These are phyloP conservation scores for Cucumis sativus DNA, from an alignment of 306 rosid species.

Conservation along the genomic window Cucumber_9930_V3 NC_026657.2:36553001-36553500, in stretches of 20 bases:
- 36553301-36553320: conserved; percentile 21
- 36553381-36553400: conserved; percentile 16
- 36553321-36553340: not conserved
- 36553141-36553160: not conserved
- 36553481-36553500: conserved; percentile 13
- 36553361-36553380: not conserved
- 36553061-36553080: too few relatives aligned
- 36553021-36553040: too few relatives aligned
- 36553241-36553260: conserved; percentile 14
- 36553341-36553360: not conserved
- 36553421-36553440: conserved; percentile 25
- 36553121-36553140: too few relatives aligned
- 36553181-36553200: conserved; percentile 8
- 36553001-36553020: too few relatives aligned
- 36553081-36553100: too few relatives aligned
- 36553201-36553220: conserved; percentile 3
- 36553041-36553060: too few relatives aligned
- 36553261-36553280: conserved; percentile 22
- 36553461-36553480: conserved; percentile 22
- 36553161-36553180: conserved; percentile 19
- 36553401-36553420: conserved; percentile 14
- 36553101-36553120: too few relatives aligned
- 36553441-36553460: conserved; percentile 27
- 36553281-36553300: conserved; percentile 25
- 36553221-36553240: not conserved